Conservation (phyloP, 305 asterid species). For the Galium porrigens region DNA sequence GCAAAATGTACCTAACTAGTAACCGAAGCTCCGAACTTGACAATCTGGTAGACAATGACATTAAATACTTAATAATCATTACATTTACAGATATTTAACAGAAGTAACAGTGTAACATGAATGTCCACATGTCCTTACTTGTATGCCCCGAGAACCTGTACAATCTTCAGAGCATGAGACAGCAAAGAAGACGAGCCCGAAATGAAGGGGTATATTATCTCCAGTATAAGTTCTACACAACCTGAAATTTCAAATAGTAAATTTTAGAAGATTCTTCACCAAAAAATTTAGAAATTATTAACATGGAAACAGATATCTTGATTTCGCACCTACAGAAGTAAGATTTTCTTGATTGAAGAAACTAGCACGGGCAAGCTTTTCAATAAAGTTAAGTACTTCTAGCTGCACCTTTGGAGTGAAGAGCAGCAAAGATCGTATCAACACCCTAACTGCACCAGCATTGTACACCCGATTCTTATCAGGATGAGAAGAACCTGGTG, state of each 20-base stretch:
- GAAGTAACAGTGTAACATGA: slow-evolving; percentile 15
- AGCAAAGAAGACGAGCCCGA: slow-evolving; percentile 64
- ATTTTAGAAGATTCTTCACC: slow-evolving; percentile 10
- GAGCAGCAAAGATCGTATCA: slow-evolving; percentile 62
- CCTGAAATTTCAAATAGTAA: slow-evolving; percentile 39
- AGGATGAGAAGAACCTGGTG: slow-evolving; percentile 56
- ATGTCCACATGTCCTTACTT: slow-evolving; percentile 32
- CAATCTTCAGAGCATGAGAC: slow-evolving; percentile 67
- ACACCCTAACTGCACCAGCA: slow-evolving; percentile 84
- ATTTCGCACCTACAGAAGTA: slow-evolving; percentile 76
- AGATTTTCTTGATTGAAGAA: slow-evolving; percentile 88
- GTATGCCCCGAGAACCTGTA: slow-evolving; percentile 93
- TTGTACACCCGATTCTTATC: slow-evolving; percentile 69
- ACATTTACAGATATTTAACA: slow-evolving; percentile 1
- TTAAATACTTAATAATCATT: slow-evolving; percentile 13
- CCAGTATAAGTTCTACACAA: slow-evolving; percentile 92
- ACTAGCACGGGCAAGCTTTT: slow-evolving; percentile 73
- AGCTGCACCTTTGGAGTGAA: slow-evolving; percentile 92
- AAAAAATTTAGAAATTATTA: slow-evolving; percentile 11
- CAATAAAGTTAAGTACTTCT: slow-evolving; percentile 70
- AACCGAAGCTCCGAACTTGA: slow-evolving; percentile 74
- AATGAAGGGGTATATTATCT: slow-evolving; percentile 77
- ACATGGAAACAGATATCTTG: slow-evolving; percentile 9
- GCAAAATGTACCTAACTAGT: slow-evolving; percentile 79
- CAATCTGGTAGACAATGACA: slow-evolving; percentile 40